Percentiles rank a stretch among this genome's conserved stretches.
Evolutionary conservation across 2,329 filamentous ascomycete genomes (phyloP).

Genomic region (Capronia epimyces): DNA sequence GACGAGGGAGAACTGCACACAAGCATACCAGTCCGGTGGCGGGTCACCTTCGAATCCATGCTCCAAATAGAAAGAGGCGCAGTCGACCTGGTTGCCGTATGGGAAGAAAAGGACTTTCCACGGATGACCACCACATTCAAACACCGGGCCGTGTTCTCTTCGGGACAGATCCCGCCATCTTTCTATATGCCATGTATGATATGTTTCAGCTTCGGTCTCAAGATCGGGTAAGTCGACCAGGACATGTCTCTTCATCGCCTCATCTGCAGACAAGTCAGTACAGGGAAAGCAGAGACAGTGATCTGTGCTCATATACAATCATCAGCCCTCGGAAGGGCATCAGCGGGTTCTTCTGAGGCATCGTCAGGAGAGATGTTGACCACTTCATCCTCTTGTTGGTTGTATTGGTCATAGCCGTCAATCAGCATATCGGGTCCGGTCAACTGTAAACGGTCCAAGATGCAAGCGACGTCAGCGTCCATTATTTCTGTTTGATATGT

Average conservation of each 20-base stretch:
- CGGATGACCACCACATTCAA: slow-evolving; percentile 78
- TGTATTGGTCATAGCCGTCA: slow-evolving; percentile 53
- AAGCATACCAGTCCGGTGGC: slow-evolving; percentile 92
- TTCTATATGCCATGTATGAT: slow-evolving; percentile 81
- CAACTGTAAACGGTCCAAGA: slow-evolving; percentile 40
- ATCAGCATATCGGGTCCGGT: slow-evolving; percentile 58
- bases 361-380: slow-evolving; percentile 59
- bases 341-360: slow-evolving; percentile 51
- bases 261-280: slow-evolving; percentile 49
- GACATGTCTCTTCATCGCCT: slow-evolving; percentile 77
- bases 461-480: slow-evolving; percentile 31
- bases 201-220: slow-evolving; percentile 68
- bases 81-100: slow-evolving; percentile 88
- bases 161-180: slow-evolving; percentile 71
- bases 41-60: slow-evolving; percentile 76
- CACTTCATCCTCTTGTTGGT: slow-evolving; percentile 57
- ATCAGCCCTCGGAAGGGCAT: slow-evolving; percentile 52
- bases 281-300: slow-evolving; percentile 6
- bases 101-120: slow-evolving; percentile 97
- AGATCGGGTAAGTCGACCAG: slow-evolving; percentile 73
- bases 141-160: slow-evolving; percentile 81
- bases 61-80: slow-evolving; percentile 86
- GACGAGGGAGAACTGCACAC: slow-evolving; percentile 89
- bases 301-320: slow-evolving; percentile 47
- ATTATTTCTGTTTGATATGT: slow-evolving; percentile 6